phyloP scores from a whole-genome alignment of 1,284 basidiomycete species.

The Pholiota adiposa region DNA sequence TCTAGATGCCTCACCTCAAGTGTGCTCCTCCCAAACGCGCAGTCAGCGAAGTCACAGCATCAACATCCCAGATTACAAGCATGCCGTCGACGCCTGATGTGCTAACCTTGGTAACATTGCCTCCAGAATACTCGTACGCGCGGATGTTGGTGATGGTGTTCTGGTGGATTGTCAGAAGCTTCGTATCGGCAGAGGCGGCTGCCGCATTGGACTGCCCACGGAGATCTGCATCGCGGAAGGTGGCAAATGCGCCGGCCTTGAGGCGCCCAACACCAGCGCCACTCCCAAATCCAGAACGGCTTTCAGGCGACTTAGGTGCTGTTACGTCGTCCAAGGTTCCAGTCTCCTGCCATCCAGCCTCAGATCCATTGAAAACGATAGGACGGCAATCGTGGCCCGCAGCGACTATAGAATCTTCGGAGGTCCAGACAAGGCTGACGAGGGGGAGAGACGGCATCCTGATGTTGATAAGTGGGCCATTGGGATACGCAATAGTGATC shows the following conservation, averaged over 20 bases:
- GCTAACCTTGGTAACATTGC: slow-evolving; percentile 76
- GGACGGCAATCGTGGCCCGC: slow-evolving; percentile 99
- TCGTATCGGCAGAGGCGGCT: slow-evolving; percentile 57
- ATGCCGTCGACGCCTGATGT: slow-evolving; percentile 96
- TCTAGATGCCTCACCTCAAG: slow-evolving; percentile 38
- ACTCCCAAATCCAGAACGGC: slow-evolving; percentile 42
- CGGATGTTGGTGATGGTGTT: slow-evolving; percentile 97
- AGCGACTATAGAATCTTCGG: slow-evolving; percentile 82
- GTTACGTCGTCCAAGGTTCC: slow-evolving; percentile 87
- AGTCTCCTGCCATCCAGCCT: slow-evolving; percentile 73
- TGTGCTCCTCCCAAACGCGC: slow-evolving; percentile 56
- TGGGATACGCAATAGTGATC: slow-evolving; percentile 88
- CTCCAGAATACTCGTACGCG: slow-evolving; percentile 70
- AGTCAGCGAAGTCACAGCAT: slow-evolving; percentile 49
- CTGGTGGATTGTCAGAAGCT: slow-evolving; percentile 91
- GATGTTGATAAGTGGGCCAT: slow-evolving; percentile 72
- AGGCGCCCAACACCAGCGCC: slow-evolving; percentile 75
- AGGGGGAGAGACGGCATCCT: slow-evolving; percentile 80
- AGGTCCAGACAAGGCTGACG: slow-evolving; percentile 84
- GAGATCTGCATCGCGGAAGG: slow-evolving; percentile 92
- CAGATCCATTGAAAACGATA: slow-evolving; percentile 78
- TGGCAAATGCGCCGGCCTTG: slow-evolving; percentile 94
- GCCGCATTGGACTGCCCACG: slow-evolving; percentile 68
- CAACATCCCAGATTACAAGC: slow-evolving; percentile 90
- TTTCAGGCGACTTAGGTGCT: slow-evolving; percentile 51